Base-by-base conservation (phyloP, 2,329 filamentous ascomycete species). In the Lecanoromycetidae sp. region DNA sequence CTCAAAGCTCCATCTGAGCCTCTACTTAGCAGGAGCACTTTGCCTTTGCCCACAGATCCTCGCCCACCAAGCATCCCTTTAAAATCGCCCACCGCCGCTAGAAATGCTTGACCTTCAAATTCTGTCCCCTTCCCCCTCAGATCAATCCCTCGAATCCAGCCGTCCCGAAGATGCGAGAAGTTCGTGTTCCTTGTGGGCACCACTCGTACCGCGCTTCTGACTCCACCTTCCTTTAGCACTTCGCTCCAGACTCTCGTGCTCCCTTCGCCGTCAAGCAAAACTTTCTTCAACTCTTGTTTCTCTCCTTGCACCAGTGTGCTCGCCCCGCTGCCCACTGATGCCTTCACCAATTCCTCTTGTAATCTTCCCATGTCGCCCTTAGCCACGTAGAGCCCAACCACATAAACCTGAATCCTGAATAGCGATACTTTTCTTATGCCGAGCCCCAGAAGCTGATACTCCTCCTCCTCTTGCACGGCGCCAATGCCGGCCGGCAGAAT, bases 111-210 rank as follows among this genome's bases (percentile, higher is more conserved):
- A 55, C 90, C 84, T 20, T 76, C 71, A 61, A 77, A 79, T 51
- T 76, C 70, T 38, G 58, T 1, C 33, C 34, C 35, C 40, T 68
- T 66, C 33, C 74, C 68, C 32, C 74, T 70, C 1, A 70, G 70
- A 45, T 84, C 84, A 54, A 98, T 82, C 19, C 85, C 84, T 5
- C 87, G 77, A 50, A 95, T 85, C 69, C 88, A 93, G 1, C 85
- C 91, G 60, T 98, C 91, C 33, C 90, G 78, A 52, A 98, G 66
- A 63, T 98, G 91, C 55, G 82, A 79, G 65, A 95, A 96, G 64
- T 96, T 88, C 15, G 91, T 98, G 64, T 93, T 87, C 30, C 87
- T 75, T n/a, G 87, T 87, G 0, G 91, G 91, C 2, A 90, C 80
- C 53, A 98, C 82, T 37, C 90, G 77, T 66, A 94, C 80, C 0